Conservation (phyloP, 805 yeast species). For the Suhomyces pyralidae region DNA sequence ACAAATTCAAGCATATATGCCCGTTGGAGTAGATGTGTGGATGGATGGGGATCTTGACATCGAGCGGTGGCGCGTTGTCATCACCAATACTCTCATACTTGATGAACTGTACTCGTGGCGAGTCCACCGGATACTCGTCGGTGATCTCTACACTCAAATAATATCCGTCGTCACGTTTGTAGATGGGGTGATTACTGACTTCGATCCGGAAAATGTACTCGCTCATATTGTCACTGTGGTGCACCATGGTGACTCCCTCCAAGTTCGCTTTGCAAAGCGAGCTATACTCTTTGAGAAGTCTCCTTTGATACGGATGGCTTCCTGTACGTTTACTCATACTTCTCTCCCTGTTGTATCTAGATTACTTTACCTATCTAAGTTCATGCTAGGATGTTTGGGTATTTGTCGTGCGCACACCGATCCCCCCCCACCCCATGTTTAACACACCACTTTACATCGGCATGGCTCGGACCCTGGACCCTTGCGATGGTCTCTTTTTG, state of each 20-base stretch:
- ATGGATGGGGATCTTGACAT: conserved; percentile 54
- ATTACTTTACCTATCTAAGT: background rate
- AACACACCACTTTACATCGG: conserved; percentile 1
- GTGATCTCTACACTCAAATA: conserved; percentile 44
- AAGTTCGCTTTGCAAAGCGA: conserved; percentile 10
- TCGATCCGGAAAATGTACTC: conserved; percentile 21
- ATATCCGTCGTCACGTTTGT: conserved; percentile 24
- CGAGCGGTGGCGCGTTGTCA: conserved; percentile 4
- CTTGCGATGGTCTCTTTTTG: background rate
- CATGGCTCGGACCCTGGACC: conserved; percentile 2
- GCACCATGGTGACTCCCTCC: conserved; percentile 24
- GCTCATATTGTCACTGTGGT: conserved; percentile 15
- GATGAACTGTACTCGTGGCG: conserved; percentile 58
- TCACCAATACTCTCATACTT: conserved; percentile 11
- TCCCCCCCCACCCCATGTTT: background rate
- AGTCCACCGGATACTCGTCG: conserved; percentile 52
- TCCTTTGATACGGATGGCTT: conserved; percentile 25
- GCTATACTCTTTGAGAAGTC: conserved; percentile 29
- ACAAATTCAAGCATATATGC: conserved; percentile 67
- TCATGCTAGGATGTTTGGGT: background rate
- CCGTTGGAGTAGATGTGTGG: conserved; percentile 78
- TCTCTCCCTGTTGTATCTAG: background rate
- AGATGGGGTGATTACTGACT: conserved; percentile 10
- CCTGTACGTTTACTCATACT: background rate
- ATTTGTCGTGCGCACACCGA: background rate